Percentiles rank a stretch among this genome's conserved stretches.
phyloP scores from a whole-genome alignment of 805 yeast species.

The Candida succiphila region DNA sequence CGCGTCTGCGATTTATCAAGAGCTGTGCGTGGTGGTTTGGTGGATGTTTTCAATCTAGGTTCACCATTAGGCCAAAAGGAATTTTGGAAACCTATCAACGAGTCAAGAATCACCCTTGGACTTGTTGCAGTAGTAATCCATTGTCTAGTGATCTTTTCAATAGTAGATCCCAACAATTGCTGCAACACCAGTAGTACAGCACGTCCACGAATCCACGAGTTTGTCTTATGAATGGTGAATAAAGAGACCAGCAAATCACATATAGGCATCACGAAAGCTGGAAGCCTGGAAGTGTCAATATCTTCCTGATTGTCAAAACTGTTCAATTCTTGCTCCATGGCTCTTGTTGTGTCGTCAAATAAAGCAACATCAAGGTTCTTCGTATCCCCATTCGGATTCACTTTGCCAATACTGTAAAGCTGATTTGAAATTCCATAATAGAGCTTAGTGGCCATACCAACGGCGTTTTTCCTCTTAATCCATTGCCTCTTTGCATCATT shows the following conservation, averaged over 20 bases:
- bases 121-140: conserved; percentile 28
- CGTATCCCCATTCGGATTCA: neutral
- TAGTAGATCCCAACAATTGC: conserved; percentile 79
- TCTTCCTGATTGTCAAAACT: conserved; percentile 28
- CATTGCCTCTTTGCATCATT: no score
- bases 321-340: conserved; percentile 45
- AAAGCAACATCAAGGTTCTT: neutral
- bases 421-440: conserved; percentile 23
- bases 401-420: neutral
- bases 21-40: conserved; percentile 27
- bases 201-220: conserved; percentile 76
- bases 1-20: conserved; percentile 42
- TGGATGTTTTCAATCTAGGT: conserved; percentile 33
- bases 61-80: conserved; percentile 42
- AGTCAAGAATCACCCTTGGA: conserved; percentile 35
- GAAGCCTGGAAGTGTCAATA: conserved; percentile 10
- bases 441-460: conserved; percentile 19
- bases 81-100: conserved; percentile 20
- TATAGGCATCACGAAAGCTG: conserved; percentile 68
- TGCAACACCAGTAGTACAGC: conserved; percentile 76
- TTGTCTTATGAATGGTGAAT: conserved; percentile 50
- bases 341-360: conserved; percentile 11
- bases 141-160: conserved; percentile 52
- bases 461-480: conserved; percentile 8
- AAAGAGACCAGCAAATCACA: conserved; percentile 65